Base-by-base conservation (phyloP, 768 basidiomycete genomes). In the Psilocybe sp. region DNA sequence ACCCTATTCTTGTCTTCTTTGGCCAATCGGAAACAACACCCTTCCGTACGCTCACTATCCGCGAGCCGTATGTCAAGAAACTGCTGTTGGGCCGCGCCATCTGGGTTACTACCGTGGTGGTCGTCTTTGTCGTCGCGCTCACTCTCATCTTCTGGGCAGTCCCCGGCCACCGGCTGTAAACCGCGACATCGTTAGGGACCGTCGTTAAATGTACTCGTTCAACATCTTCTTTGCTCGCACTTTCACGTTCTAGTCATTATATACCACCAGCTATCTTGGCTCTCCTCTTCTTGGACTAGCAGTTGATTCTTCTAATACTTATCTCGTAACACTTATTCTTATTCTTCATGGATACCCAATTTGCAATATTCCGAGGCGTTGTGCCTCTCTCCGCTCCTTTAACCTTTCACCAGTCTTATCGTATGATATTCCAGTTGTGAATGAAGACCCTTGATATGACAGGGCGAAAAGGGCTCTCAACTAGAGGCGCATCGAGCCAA, bases 111-210 rank as follows among this genome's bases (percentile, higher is more conserved):
- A 73, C 90, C 33, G 76, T 96, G 33, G 89, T 95, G 38, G 79
- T 86, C 8, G 75, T 80, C 37, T 81, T 90, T 53, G 85, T 89
- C 47, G 82, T 86, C 14, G 87, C 84, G 9, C 72, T 96, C 63
- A 93, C 94, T 4, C 77, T 98, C 63, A 72, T 98, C 48, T 99
- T 98, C 76, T 94, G 90, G 85, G 91, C 90, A 37, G 93, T 99
- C 34, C 96, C 96, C 7, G 96, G 96, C 0, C 88, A 98, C 68
- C 77, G 93, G 53, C 79, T 98, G 60, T 97, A 63, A 43, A 34
- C 37, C 40, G 28, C 33, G 42, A 23, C 46, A n/a, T 44, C 49
- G 43, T 40, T 37, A 44, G 34, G 44, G n/a, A 44, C 41, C 45
- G 33, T 32, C 36, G 43, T 15, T 45, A 44, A 40, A 51, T 50